Percentiles rank a stretch among this genome's conserved stretches.
Evolutionary conservation across 2,329 filamentous ascomycete species (phyloP).

Genomic region (Plenodomus tracheiphilus): DNA sequence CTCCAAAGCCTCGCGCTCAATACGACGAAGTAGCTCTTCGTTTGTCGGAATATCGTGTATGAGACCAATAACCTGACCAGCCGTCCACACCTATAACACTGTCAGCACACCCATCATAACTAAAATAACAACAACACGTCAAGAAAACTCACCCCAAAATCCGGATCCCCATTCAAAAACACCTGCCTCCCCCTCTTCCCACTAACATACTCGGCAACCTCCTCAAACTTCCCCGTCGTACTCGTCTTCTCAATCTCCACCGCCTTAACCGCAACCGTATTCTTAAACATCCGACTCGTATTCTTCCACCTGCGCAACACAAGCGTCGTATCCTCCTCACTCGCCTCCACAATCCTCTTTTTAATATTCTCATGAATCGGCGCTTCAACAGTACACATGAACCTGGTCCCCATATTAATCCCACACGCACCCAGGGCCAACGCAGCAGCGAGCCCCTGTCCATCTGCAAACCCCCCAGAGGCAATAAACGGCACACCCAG

Average conservation of each 20-base stretch:
- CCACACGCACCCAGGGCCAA: constrained; percentile 87
- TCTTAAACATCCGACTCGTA: constrained; percentile 84
- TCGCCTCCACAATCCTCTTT: constrained; percentile 81
- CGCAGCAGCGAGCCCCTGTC: constrained; percentile 88
- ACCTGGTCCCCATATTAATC: constrained; percentile 97
- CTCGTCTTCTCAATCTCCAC: constrained; percentile 83
- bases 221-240: constrained; percentile 81
- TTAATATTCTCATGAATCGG: constrained; percentile 95
- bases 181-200: constrained; percentile 90
- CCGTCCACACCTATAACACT: constrained; percentile 83
- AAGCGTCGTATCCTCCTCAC: constrained; percentile 89
- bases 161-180: constrained; percentile 86
- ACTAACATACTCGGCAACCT: constrained; percentile 84
- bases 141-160: constrained; percentile 65
- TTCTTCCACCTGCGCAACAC: constrained; percentile 91
- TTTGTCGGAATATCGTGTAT: constrained; percentile 58
- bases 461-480: constrained; percentile 93
- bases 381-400: constrained; percentile 94
- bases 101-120: not conserved
- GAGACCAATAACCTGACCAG: constrained; percentile 82
- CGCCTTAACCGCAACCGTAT: constrained; percentile 82
- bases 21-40: constrained; percentile 49
- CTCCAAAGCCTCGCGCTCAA: constrained; percentile 52
- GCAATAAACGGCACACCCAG: constrained; percentile 91
- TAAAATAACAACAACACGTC: not conserved